These are phyloP conservation scores for Buddleja alternifolia DNA, from an alignment of 257 asterid species.

Conservation along the genomic window DNA sequence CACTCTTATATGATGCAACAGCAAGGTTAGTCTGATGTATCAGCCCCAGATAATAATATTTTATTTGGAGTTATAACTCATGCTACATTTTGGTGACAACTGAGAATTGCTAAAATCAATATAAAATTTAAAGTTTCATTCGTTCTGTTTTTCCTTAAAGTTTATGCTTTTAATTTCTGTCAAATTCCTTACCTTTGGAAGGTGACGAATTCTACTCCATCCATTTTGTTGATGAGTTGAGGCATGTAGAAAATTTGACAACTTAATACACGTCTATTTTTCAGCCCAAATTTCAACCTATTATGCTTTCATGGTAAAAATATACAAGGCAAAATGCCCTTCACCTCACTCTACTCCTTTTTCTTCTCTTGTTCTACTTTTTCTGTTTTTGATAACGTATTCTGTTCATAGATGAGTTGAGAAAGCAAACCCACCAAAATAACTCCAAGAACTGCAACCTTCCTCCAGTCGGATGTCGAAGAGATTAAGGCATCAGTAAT, in stretches of 20 bases:
- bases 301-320: conserved; percentile 26
- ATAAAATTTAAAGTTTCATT: conserved; percentile 9
- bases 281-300: conserved; percentile 31
- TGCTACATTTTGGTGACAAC: conserved; percentile 48
- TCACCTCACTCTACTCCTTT: conserved; percentile 44
- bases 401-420: conserved; percentile 79
- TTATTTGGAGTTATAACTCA: conserved; percentile 72
- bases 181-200: background rate
- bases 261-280: background rate
- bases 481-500: conserved; percentile 60
- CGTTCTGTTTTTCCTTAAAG: background rate
- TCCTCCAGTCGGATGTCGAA: conserved; percentile 62
- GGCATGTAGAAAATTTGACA: conserved; percentile 11
- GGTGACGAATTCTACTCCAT: background rate
- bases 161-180: background rate
- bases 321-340: conserved; percentile 12
- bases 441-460: conserved; percentile 68
- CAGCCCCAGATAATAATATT: conserved; percentile 56
- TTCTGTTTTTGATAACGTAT: conserved; percentile 51
- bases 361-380: conserved; percentile 41
- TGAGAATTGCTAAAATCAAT: background rate
- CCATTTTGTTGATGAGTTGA: background rate
- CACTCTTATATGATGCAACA: conserved; percentile 55
- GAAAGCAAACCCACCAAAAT: conserved; percentile 76
- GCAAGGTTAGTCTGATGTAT: conserved; percentile 50